Base-by-base conservation (phyloP, 2,329 filamentous ascomycete genomes). In the Phaeomoniella chlamydospora region DNA sequence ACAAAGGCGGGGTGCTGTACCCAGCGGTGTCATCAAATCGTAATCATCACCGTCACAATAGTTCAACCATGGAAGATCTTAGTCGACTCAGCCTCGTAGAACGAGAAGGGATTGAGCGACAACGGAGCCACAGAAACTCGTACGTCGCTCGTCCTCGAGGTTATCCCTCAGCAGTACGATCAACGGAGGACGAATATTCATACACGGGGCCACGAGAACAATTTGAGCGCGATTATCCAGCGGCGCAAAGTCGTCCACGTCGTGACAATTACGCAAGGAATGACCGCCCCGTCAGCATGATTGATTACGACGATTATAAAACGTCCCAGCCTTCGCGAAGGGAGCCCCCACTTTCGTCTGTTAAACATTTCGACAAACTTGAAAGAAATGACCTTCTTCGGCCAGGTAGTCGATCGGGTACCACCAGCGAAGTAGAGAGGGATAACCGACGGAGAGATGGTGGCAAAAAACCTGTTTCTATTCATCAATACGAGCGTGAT, bases 151-250 rank as follows among this genome's bases (percentile, higher is more conserved):
- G n/a, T 16, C 32, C 22, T 9, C 6, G 22, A 26, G 22, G n/a
- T 2, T 31, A 41, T 5, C 42, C 43, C 30, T 43, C 37, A n/a
- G 42, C 42, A 12, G 40, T 43, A 43, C 31, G 41, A 37, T 31
- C 45, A 36, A 15, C 17, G 18, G 46, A 47, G 34, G 41, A 46
- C 26, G 42, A 39, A 19, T 65, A 62, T 42, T 64, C 61, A 10
- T 66, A 66, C 41, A 67, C 63, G 11, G 61, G 56, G 4, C 54
- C 61, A 2, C 55, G 55, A 26, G 62, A 66, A 37, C 60, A 64
- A 37, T 63, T 64, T 40, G 56, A 64, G 17, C 54, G 58, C 30
- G 63, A 66, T 34, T 59, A 54, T n/a, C 52, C 53, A 9, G 54
- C 55, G 15, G 48, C 53, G 26, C 39, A 42, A 34, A 42, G 44